These are phyloP conservation scores for Chenopodium album DNA, from an alignment of 148 eudicot species.

Conservation along the genomic window DNA sequence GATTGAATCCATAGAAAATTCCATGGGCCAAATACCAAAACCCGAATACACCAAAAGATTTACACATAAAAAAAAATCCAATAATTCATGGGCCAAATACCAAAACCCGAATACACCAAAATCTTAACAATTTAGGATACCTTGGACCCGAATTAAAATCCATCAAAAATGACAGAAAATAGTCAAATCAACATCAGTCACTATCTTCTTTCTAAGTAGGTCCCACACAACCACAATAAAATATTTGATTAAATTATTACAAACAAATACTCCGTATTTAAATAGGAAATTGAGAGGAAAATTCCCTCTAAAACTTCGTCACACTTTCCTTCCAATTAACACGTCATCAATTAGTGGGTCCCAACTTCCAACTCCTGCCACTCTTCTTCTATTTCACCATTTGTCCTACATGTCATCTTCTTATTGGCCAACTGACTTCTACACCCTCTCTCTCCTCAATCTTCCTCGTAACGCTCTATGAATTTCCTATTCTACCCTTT, in stretches of 20 bases:
- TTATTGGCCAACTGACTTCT: slow-evolving; percentile 21
- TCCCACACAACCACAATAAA: slow-evolving; percentile 4
- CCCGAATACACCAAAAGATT: slow-evolving; percentile 3
- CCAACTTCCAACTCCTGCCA: not conserved
- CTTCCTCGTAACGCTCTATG: slow-evolving; percentile 16
- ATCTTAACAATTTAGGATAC: not conserved
- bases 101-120: slow-evolving; percentile 12
- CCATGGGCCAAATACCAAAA: not conserved
- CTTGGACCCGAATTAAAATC: slow-evolving; percentile 36
- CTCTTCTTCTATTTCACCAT: not conserved
- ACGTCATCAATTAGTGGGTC: slow-evolving; percentile 8
- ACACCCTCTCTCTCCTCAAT: not conserved
- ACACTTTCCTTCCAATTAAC: not conserved
- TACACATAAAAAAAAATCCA: not conserved
- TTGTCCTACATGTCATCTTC: slow-evolving; percentile 9
- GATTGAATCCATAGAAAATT: not conserved
- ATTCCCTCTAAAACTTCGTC: not conserved
- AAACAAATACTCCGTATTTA: not conserved
- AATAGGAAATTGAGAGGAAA: not conserved
- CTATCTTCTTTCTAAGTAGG: slow-evolving; percentile 14
- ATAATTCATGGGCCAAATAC: not conserved
- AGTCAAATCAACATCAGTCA: slow-evolving; percentile 5
- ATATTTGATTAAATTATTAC: not conserved
- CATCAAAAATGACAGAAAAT: not conserved
- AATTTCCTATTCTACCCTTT: slow-evolving; percentile 14